Base-by-base conservation (phyloP, 2,329 filamentous ascomycete species). In the Diaporthe caulivora region DNA sequence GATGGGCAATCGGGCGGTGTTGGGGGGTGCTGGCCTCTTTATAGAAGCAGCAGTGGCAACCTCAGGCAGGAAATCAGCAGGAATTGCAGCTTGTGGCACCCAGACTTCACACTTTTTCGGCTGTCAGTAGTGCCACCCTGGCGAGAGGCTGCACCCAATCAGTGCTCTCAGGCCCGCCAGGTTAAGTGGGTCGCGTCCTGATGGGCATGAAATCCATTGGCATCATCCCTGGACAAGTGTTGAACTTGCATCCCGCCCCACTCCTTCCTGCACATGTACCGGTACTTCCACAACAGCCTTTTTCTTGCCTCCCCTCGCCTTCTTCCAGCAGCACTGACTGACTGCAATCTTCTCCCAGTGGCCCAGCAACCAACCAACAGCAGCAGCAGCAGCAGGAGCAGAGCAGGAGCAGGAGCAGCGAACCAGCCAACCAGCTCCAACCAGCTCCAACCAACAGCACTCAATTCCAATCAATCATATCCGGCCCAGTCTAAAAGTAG, bases 1-100 rank as follows among this genome's bases (percentile, higher is more conserved):
- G 80, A 81, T 80, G 80, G 83, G 82, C 80, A 84, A 86, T 85
- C 82, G 82, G 80, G 81, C 79, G 84, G 83, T 71, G 84, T 82
- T 85, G 88, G 87, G 83, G 88, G 87, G 87, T 67, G 65, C 57
- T 55, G 64, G n/a, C 54, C 67, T 70, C 65, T 73, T 73, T 70
- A 70, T 68, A 70, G 67, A 73, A 54, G 55, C 42, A 62, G 54
- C 71, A 55, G 75, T 77, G 77, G 79, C 79, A 78, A 78, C 78
- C 79, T 81, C 78, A 80, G 80, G 81, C 82, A 82, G 69, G 58
- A 62, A 62, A 71, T 79, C 71, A 69, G 81, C 82, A 82, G 68
- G 62, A 64, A 71, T 79, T 72, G 69, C 51, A 67, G 60, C 62
- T 73, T 73, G 71, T 85, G 83, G 84, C 84, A 84, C 80, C 80